Base-by-base conservation (phyloP, 2,329 filamentous ascomycete species). In the Penicillium carneum region DNA sequence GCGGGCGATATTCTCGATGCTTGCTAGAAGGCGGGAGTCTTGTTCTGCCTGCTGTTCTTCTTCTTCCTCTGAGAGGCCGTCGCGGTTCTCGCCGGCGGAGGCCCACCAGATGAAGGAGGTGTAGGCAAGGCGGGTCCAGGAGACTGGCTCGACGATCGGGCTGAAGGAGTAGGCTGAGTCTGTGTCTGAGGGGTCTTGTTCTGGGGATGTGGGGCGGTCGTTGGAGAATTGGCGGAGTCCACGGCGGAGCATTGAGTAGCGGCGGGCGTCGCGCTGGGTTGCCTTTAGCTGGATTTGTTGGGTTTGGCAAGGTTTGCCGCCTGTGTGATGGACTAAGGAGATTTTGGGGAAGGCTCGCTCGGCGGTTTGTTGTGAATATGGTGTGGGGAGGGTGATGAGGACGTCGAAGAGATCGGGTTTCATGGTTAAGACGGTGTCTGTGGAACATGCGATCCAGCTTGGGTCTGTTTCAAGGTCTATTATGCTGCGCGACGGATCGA, bases 391-490 rank as follows among this genome's bases (percentile, higher is more conserved):
- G 56, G 91, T 92, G 62, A 98, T 89, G 41, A 97, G 85, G 69
- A 97, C 84, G 74, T 99, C 95, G 83, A 93, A 98, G 2, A 99
- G 85, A 2, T 90, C 86, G 52, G 88, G 86, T 80, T 98, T 98
- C 77, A 92, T 90, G 48, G 87, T 88, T 14, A 99, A 84, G 61
- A 99, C 95, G 72, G 91, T 94, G 79, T 99, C 95, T 1, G 94
- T 98, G 3, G 94, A 97, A 77, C 93, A 97, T 12, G 94, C 95
- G 61, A 97, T 89, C 93, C 93, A 99, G 41, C 93, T 91, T 14
- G 14, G 84, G 79, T 83, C 69, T 47, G 62, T 52, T 59, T 76
- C 72, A 48, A 71, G 58, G 65, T 72, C 62, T 64, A 76, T 46
- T 39, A 72, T 64, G 71, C 76, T 72, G 80, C 81, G 49, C 77